These are phyloP conservation scores for Grammothele lineata DNA, from an alignment of 768 basidiomycete species.

Conservation along the genomic window DNA sequence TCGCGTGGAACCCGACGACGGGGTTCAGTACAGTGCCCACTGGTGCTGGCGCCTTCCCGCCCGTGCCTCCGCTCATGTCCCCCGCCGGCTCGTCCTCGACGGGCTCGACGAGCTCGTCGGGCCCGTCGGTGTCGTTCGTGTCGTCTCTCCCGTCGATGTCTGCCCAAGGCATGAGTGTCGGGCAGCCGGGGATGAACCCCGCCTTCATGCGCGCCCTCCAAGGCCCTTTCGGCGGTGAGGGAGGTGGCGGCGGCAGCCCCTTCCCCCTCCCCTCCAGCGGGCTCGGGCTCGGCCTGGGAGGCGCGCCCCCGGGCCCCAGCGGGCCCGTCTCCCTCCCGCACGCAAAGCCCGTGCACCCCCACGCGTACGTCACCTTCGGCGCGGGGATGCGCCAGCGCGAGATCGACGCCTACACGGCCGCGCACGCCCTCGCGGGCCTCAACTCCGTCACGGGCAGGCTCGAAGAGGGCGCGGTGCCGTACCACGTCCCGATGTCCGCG, in stretches of 20 bases:
- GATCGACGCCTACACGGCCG: constrained; percentile 71
- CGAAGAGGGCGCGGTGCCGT: constrained; percentile 56
- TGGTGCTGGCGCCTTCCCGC: background rate
- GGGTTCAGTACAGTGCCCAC: background rate
- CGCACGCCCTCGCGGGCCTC: constrained; percentile 55
- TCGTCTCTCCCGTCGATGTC: too few species aligned
- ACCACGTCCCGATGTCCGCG: constrained; percentile 80
- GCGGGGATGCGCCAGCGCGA: constrained; percentile 84
- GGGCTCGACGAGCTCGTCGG: background rate
- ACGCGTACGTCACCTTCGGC: constrained; percentile 83
- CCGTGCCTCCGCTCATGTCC: constrained; percentile 1
- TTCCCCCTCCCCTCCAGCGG: background rate
- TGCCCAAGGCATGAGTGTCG: too few species aligned
- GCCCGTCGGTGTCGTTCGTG: too few species aligned
- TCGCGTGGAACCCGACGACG: constrained; percentile 2
- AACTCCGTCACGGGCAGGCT: constrained; percentile 40
- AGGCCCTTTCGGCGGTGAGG: background rate
- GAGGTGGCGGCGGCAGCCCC: background rate
- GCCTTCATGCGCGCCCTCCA: too few species aligned
- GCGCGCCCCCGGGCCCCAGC: background rate
- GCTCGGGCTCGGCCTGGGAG: background rate
- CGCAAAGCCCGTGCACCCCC: constrained; percentile 57
- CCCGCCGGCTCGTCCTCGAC: background rate
- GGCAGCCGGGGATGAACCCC: too few species aligned
- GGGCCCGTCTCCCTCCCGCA: constrained; percentile 25